phyloP scores from a whole-genome alignment of 768 basidiomycete genomes.

The Cystobasidiopsis lactophilus region DNA sequence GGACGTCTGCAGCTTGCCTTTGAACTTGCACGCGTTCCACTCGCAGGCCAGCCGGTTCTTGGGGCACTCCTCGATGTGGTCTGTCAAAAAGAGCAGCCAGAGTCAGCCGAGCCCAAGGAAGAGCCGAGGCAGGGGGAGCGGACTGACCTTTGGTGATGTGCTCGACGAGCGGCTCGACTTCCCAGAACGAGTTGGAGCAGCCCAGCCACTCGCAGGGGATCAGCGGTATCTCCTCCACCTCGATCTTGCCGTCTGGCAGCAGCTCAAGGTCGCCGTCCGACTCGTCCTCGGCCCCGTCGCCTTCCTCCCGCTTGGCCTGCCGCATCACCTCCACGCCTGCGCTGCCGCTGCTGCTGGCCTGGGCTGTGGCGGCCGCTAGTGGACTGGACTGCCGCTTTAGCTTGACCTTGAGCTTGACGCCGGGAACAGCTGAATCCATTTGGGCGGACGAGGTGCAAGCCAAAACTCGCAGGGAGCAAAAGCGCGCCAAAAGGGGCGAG shows the following conservation, averaged over 20 bases:
- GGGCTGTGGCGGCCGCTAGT: too few species aligned
- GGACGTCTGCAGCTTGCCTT: conserved; percentile 64
- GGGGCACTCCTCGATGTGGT: conserved; percentile 53
- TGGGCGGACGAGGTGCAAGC: too few species aligned
- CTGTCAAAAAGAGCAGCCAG: conserved; percentile 25
- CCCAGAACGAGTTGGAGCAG: conserved; percentile 49
- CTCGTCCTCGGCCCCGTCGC: too few species aligned
- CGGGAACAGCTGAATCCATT: too few species aligned
- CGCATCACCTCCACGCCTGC: too few species aligned
- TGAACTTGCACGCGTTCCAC: conserved; percentile 60
- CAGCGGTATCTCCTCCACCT: conserved; percentile 30
- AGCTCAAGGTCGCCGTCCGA: too few species aligned
- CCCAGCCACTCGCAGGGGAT: conserved; percentile 67
- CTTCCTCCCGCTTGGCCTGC: too few species aligned
- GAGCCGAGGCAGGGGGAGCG: not conserved
- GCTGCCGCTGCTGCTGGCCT: too few species aligned
- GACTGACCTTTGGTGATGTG: conserved; percentile 60
- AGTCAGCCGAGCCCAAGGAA: not conserved
- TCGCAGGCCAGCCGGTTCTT: conserved; percentile 73
- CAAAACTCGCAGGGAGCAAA: too few species aligned
- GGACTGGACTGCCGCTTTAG: too few species aligned
- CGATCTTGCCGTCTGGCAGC: not conserved
- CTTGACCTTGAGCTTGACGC: too few species aligned
- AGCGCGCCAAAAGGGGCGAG: too few species aligned
- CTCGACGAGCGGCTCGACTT: conserved; percentile 50